Percentiles rank a stretch among this genome's conserved stretches.
Evolutionary conservation across 192 early-diverging fungal genomes (phyloP).

Genomic region (Mortierella hygrophila): DNA sequence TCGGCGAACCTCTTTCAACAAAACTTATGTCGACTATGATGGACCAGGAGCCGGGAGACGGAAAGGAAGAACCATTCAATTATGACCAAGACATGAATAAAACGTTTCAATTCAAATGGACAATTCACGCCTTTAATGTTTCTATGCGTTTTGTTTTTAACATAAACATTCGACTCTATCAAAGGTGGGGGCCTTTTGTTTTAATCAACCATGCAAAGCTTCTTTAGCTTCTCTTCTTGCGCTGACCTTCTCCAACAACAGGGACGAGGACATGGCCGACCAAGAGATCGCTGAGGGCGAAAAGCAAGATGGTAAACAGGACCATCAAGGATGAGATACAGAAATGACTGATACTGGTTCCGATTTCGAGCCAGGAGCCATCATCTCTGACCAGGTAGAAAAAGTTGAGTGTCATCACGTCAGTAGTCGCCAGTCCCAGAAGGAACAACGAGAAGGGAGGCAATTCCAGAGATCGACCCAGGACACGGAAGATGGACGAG

Average conservation of each 20-base stretch:
- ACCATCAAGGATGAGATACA: slow-evolving; percentile 94
- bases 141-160: too few relatives aligned
- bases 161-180: too few relatives aligned
- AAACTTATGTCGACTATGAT: not conserved
- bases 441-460: slow-evolving; percentile 91
- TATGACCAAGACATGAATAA: not conserved
- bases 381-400: slow-evolving; percentile 94
- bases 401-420: slow-evolving; percentile 96
- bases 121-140: not conserved
- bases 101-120: not conserved
- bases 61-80: not conserved
- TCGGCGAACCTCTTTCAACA: not conserved
- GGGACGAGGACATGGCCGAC: slow-evolving; percentile 61
- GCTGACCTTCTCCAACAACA: slow-evolving; percentile 34
- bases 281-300: slow-evolving; percentile 76
- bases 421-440: slow-evolving; percentile 87
- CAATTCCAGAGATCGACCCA: slow-evolving; percentile 80
- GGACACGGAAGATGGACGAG: slow-evolving; percentile 84
- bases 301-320: slow-evolving; percentile 91
- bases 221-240: slow-evolving; percentile 45
- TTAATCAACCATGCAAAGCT: not conserved
- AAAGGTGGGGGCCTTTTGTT: too few relatives aligned
- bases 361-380: slow-evolving; percentile 97
- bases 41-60: not conserved
- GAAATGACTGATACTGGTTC: slow-evolving; percentile 96